These are phyloP conservation scores for Reutealis trisperma DNA, from an alignment of 345 rosid species.

Conservation along the genomic window DNA sequence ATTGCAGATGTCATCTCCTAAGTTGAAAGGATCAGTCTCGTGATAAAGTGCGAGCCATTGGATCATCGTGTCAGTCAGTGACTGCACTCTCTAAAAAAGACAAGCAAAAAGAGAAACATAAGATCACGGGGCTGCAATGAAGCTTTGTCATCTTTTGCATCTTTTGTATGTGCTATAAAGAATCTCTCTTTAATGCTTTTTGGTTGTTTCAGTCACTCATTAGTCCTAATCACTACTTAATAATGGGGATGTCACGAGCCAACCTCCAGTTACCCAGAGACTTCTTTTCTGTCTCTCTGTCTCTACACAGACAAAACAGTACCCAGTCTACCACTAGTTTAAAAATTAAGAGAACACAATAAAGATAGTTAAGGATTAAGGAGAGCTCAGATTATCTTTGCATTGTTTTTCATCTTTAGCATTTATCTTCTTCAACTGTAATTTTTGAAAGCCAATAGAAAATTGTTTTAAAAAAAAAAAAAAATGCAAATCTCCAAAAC, in stretches of 20 bases:
- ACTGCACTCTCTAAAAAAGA: background rate
- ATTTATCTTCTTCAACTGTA: background rate
- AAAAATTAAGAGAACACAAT: background rate
- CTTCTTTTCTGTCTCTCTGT: background rate
- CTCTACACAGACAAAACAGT: background rate
- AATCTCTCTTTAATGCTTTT: slow-evolving; percentile 12
- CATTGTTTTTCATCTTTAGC: background rate
- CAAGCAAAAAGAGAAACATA: background rate
- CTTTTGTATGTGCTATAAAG: background rate
- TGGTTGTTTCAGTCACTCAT: background rate
- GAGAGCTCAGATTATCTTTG: background rate
- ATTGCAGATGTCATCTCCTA: background rate
- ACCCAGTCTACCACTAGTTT: background rate
- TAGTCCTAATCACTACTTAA: background rate
- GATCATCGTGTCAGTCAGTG: slow-evolving; percentile 2
- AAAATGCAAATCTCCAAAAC: slow-evolving; percentile 30
- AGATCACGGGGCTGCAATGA: slow-evolving; percentile 12
- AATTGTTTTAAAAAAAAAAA: background rate
- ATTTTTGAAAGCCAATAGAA: slow-evolving; percentile 9
- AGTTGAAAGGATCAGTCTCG: background rate
- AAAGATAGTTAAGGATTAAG: background rate
- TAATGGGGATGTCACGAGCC: slow-evolving; percentile 19
- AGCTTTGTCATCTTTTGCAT: background rate
- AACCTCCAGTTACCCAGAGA: background rate
- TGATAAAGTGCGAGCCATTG: background rate